Evolutionary conservation across 2,329 filamentous ascomycete genomes (phyloP), one percentile per base, ranked within the genome.

Genomic region (Xylariaceae sp.): DNA sequence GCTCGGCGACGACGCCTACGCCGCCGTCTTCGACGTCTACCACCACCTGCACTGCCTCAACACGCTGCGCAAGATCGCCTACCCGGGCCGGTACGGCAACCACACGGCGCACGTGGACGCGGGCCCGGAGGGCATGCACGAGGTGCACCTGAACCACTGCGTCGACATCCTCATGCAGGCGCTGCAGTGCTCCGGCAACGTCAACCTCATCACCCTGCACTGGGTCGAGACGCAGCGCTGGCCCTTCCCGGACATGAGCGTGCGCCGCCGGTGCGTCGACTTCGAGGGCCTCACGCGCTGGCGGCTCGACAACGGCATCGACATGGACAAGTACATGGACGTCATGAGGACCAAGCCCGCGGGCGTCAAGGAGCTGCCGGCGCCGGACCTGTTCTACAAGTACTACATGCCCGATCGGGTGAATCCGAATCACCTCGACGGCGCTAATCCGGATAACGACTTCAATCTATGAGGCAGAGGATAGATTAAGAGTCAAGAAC

Each of bases 1-100:
- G 1, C 39, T 57, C 5, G 55, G 55, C 3, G 40, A 51, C 13
- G 52, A 59, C 14, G 51, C 52, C 3, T 59, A 60, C 33, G 47
- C 52, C 15, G 51, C 41, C 16, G 45, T 46, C 7, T 37, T 59
- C 13, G 57, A 60, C 29, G 43, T 53, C 5, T 52, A 52, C 30
- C 54, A 58, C 29, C 49, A 55, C 14, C 39, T 58, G 1, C 56
- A 59, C 37, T 58, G 57, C 35, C 43, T 58, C 23, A 55, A 59
- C 29, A 35, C 43, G 2, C 43, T 59, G 11, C 51, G 56, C 19
- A 42, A 52, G 25, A 42, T 45, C 14, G 49, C 48, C 3, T 53
- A 52, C 16, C n/a, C n/a, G n/a, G n/a, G n/a, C n/a, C 39, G 45
- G 6, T 33, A 35, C 3, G 50, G 53, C 19, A 53, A 55, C 31